phyloP scores from a whole-genome alignment of 202 grass and related monocot species.

The Elaeis oleifera region DNA sequence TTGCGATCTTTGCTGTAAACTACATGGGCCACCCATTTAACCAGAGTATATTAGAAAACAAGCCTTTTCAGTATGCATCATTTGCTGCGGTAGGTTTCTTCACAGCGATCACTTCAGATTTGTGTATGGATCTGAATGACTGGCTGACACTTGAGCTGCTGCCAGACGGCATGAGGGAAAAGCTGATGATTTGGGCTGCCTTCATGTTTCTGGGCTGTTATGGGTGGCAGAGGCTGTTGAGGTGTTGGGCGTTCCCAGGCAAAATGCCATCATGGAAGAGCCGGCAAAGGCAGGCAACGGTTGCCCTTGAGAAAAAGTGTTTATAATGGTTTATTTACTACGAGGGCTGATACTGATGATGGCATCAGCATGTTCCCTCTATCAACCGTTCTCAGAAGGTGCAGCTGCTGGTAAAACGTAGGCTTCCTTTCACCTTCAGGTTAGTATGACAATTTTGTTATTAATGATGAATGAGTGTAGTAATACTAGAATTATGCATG shows the following conservation, averaged over 20 bases:
- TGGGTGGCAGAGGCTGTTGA: conserved; percentile 77
- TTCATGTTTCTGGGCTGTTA: conserved; percentile 92
- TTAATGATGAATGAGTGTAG: too few species aligned
- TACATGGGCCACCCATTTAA: conserved; percentile 99
- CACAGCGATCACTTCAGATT: conserved; percentile 75
- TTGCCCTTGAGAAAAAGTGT: conserved; percentile 58
- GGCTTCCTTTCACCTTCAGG: too few species aligned
- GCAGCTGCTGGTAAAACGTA: too few species aligned
- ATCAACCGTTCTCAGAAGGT: too few species aligned
- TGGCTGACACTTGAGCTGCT: conserved; percentile 77
- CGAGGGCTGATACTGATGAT: too few species aligned
- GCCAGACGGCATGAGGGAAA: conserved; percentile 81
- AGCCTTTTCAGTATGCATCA: conserved; percentile 81
- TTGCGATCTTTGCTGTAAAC: conserved; percentile 95
- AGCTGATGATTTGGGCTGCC: conserved; percentile 81
- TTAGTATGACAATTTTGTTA: too few species aligned
- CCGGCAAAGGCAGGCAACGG: conserved; percentile 62
- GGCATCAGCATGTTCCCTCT: too few species aligned
- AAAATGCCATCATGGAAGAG: conserved; percentile 84
- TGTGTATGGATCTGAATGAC: conserved; percentile 79
- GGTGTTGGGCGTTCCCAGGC: conserved; percentile 64
- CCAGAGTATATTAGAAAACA: conserved; percentile 91
- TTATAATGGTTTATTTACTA: conserved; percentile 22
- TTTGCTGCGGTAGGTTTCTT: conserved; percentile 82
- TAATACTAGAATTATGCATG: too few species aligned